phyloP scores from a whole-genome alignment of 495 filamentous ascomycete genomes.

The Penicillium lagena region DNA sequence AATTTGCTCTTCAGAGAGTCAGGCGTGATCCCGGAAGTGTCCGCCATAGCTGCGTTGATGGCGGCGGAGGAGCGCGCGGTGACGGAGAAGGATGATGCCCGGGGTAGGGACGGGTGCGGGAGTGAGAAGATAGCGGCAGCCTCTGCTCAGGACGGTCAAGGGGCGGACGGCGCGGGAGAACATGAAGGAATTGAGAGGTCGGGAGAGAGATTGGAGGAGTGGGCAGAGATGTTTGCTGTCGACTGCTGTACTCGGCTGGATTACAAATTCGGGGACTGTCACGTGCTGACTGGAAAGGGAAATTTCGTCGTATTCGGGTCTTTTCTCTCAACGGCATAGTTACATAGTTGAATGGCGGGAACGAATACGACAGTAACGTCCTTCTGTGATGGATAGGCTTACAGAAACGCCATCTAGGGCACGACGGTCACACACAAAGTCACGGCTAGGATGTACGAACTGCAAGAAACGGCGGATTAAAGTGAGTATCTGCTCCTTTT shows the following conservation, averaged over 20 bases:
- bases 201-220: too few relatives aligned
- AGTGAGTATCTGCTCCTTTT: constrained; percentile 9
- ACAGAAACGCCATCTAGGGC: background rate
- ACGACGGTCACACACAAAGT: constrained; percentile 27
- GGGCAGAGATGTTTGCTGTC: too few relatives aligned
- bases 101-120: constrained; percentile 17
- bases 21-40: constrained; percentile 59
- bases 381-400: too few relatives aligned
- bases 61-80: constrained; percentile 35
- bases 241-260: too few relatives aligned
- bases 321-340: too few relatives aligned
- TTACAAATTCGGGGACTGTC: too few relatives aligned
- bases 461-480: constrained; percentile 34
- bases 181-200: constrained; percentile 21
- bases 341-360: too few relatives aligned
- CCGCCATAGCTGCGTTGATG: constrained; percentile 39
- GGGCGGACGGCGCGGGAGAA: constrained; percentile 32
- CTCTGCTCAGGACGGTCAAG: constrained; percentile 33
- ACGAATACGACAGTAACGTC: too few relatives aligned
- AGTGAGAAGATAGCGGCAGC: constrained; percentile 34
- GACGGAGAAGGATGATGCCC: constrained; percentile 27
- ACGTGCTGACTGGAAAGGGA: too few relatives aligned
- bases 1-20: constrained; percentile 63
- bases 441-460: constrained; percentile 22
- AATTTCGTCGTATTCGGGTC: too few relatives aligned